phyloP scores from a whole-genome alignment of 2,329 filamentous ascomycete genomes.

The Dendryphion nanum region DNA sequence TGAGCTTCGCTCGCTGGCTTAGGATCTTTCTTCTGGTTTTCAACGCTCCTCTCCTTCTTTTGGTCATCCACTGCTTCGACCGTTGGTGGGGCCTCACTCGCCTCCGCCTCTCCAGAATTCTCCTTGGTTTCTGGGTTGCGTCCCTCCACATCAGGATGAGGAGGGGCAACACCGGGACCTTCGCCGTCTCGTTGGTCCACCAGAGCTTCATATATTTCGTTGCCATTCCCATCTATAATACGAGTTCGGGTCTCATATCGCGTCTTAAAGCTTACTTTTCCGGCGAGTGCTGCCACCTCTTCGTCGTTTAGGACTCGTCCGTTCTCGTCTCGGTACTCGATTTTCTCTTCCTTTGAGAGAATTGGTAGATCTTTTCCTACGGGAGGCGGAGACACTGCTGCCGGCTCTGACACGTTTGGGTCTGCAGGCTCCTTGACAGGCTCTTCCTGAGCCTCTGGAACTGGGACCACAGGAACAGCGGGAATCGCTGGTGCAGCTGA shows the following conservation, averaged over 20 bases:
- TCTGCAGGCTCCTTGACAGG: slow-evolving; percentile 16
- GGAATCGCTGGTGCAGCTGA: slow-evolving; percentile 22
- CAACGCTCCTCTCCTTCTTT: slow-evolving; percentile 46
- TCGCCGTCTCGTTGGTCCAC: slow-evolving; percentile 34
- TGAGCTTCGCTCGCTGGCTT: slow-evolving; percentile 41
- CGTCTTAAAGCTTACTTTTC: slow-evolving; percentile 94
- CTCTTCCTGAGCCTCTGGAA: slow-evolving; percentile 7
- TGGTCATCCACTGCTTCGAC: slow-evolving; percentile 43
- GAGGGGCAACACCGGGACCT: slow-evolving; percentile 45
- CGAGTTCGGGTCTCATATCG: slow-evolving; percentile 93
- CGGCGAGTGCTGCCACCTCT: slow-evolving; percentile 79
- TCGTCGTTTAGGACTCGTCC: slow-evolving; percentile 84
- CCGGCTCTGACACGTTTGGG: slow-evolving; percentile 22
- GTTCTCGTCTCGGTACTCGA: slow-evolving; percentile 93
- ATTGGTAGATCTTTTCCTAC: slow-evolving; percentile 31
- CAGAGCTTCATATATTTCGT: slow-evolving; percentile 62
- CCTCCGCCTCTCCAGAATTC: slow-evolving; percentile 37
- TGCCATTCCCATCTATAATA: slow-evolving; percentile 75
- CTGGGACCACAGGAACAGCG: slow-evolving; percentile 16
- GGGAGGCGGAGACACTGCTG: slow-evolving; percentile 31
- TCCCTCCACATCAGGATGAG: slow-evolving; percentile 58
- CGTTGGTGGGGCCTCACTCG: slow-evolving; percentile 41
- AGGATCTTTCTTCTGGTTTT: slow-evolving; percentile 32
- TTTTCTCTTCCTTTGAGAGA: slow-evolving; percentile 68
- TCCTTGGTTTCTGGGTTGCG: slow-evolving; percentile 57